Base-by-base conservation (phyloP, 176 grass and related monocot genomes). In the Lolium rigidum region DNA sequence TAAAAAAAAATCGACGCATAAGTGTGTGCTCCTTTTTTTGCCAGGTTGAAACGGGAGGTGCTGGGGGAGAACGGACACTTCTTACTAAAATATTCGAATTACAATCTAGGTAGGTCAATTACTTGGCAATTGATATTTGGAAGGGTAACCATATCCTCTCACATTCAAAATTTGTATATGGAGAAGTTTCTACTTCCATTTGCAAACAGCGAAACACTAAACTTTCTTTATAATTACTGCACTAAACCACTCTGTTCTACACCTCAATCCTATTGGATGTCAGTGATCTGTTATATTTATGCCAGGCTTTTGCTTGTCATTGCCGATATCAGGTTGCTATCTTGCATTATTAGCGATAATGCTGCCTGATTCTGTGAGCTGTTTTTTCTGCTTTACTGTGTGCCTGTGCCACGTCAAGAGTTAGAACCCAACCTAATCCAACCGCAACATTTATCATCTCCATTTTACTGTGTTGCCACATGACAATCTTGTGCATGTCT, bases 11-110 rank as follows among this genome's bases (percentile, higher is more conserved):
- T 78, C 1, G 48, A 54, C 44, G 78, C 13, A 54, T 47, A 73
- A 81, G 55, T 68, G 13, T 89, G 20, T 60, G 49, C 6, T 3
- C 24, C 20, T 28, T 83, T 12, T 66, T 80, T 90, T 85, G 52
- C 79, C 88, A 98, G 97, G 84, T 70, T 84, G 92, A 92, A 76
- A 37, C 64, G 14, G 79, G 88, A 80, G 65, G 73, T 4, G 76
- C 74, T 49, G 94, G 95, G 79, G 86, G 92, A 84, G 92, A 95
- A 73, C 82, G 80, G 24, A 52, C 90, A 54, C 87, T 98, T 13
- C 93, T 98, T 56, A 47, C 87, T 82, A 95, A 95, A 86, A 91
- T 98, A 85, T 95, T 87, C 50, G 92, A 98, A 79, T 89, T 95
- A 62, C 93, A 98, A 86, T 83, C 93, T 81, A 94, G 91, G 96